phyloP scores from a whole-genome alignment of 2,329 filamentous ascomycete species.

The Xylariaceae sp. region DNA sequence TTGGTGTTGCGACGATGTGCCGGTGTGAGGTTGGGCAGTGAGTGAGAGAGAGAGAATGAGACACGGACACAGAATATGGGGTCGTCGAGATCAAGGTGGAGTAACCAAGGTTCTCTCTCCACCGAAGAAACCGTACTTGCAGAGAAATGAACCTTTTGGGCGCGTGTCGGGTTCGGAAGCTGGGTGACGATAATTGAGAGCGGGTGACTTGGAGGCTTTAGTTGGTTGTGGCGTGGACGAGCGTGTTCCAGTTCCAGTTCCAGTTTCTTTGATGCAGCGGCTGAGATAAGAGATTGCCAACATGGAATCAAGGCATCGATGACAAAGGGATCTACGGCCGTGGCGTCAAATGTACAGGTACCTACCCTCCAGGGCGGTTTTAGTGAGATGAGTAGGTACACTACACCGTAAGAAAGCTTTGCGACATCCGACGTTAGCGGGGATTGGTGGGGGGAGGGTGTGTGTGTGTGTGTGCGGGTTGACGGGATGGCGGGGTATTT shows the following conservation, averaged over 20 bases:
- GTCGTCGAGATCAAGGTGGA: neutral
- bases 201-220: neutral
- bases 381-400: no score
- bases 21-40: neutral
- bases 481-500: conserved; percentile 25
- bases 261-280: neutral
- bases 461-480: no score
- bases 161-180: neutral
- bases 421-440: no score
- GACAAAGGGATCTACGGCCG: neutral
- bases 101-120: neutral
- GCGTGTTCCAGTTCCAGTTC: no score
- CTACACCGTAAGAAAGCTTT: no score
- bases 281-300: conserved; percentile 20
- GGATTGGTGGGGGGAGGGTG: no score
- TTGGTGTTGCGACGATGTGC: conserved; percentile 18
- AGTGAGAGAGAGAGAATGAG: neutral
- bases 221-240: neutral
- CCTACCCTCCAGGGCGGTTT: neutral
- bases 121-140: no score
- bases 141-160: neutral
- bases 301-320: neutral
- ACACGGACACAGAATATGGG: neutral
- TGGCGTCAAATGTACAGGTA: neutral
- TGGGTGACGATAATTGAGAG: neutral